Conservation (phyloP, 305 asterid species). For the Rubia peregrina region DNA sequence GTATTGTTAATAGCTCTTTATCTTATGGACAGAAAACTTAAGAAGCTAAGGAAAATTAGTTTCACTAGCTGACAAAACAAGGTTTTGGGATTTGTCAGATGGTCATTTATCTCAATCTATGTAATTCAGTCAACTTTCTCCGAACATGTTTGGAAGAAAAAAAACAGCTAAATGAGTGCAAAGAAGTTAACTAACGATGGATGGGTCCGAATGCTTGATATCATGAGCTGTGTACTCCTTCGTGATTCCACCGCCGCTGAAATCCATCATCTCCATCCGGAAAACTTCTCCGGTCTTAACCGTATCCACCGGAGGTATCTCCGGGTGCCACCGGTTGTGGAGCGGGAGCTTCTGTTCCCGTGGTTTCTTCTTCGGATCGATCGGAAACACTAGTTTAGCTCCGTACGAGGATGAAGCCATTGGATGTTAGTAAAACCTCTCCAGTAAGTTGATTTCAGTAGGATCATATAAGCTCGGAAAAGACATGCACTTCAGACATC, state of each 20-base stretch:
- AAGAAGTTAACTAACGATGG: constrained; percentile 44
- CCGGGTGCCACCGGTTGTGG: constrained; percentile 58
- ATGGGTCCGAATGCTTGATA: constrained; percentile 43
- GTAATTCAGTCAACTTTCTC: background rate
- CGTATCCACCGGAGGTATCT: constrained; percentile 42
- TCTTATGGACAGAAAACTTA: background rate
- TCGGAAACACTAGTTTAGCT: constrained; percentile 48
- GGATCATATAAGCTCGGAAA: background rate
- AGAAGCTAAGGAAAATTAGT: constrained; percentile 13
- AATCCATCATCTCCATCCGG: constrained; percentile 83
- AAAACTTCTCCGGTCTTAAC: constrained; percentile 48
- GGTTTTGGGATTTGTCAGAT: background rate
- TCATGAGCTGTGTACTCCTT: constrained; percentile 56
- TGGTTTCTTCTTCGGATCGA: constrained; percentile 65
- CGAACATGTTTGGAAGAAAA: too few species aligned
- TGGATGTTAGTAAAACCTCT: background rate
- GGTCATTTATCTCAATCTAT: background rate
- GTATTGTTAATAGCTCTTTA: background rate
- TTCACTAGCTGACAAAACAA: constrained; percentile 30
- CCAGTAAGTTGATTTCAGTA: background rate
- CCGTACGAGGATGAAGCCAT: constrained; percentile 33
- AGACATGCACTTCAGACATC: background rate
- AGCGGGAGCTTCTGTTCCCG: constrained; percentile 49
- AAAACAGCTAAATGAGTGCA: background rate
- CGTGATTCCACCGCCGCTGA: constrained; percentile 61